Base-by-base conservation (phyloP, 2,329 filamentous ascomycete genomes). In the Cytospora leucostoma region DNA sequence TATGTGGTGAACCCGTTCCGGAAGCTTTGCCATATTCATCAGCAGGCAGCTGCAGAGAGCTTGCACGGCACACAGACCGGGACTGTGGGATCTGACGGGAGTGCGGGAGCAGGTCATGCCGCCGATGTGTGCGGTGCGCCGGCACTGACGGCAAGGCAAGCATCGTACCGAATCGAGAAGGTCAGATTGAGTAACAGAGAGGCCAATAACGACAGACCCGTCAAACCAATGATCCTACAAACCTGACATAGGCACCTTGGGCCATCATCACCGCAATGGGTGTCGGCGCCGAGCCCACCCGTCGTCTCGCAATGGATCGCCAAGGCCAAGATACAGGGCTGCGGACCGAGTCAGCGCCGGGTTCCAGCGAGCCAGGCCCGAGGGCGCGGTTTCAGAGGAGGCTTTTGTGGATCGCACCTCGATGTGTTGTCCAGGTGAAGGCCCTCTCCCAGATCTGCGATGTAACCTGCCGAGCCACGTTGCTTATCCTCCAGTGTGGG, bases 311-410 rank as follows among this genome's bases (percentile, higher is more conserved):
- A 34, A 37, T 44, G 34, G 27, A 38, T 50, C 12, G 17, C 50
- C 37, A 35, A 38, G 55, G 50, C 58, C 40, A 27, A 37, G 50
- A 38, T 34, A 27, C 27, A 27, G 27, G 27, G 27, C 33, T 17
- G 40, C 52, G 33, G 59, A 50, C 40, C 63, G 63, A 63, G 63
- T 63, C 63, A 63, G 63, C 56, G 19, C 54, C 57, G 52, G 56
- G 56, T 54, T 57, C 44, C n/a, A 47, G 44, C 44, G 44, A 47
- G 56, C 63, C 56, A 59, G 60, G 63, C 44, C 60, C 55, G 60
- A 65, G 51, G 35, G 49, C 38, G 44, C 37, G 59, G 60, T 62
- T 60, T 65, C 60, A 63, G 56, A 63, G 60, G 44, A 35, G 59
- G 59, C 56, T 59, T 27, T 27, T 49, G 56, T 59, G 52, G 60